Conservation (phyloP, 2,329 filamentous ascomycete genomes). For the Curvularia lunata region DNA sequence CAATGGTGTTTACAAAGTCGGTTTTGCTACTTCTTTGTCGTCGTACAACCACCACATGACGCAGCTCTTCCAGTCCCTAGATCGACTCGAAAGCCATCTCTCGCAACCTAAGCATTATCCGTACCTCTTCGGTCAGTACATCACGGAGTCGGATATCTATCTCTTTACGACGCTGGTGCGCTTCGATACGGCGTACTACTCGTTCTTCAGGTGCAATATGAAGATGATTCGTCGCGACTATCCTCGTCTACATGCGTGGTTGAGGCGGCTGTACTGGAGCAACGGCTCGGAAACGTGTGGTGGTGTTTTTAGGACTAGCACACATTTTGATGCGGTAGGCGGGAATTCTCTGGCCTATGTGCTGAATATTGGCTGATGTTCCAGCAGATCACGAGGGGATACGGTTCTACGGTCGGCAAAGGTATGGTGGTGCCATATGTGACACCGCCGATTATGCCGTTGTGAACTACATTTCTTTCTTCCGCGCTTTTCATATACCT, state of each 20-base stretch:
- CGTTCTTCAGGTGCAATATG: slow-evolving; percentile 77
- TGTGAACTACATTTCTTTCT: slow-evolving; percentile 6
- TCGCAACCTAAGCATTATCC: slow-evolving; percentile 58
- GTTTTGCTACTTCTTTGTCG: slow-evolving; percentile 82
- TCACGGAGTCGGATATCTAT: slow-evolving; percentile 58
- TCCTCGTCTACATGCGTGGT: slow-evolving; percentile 78
- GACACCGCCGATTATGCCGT: slow-evolving; percentile 29
- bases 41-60: slow-evolving; percentile 79
- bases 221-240: slow-evolving; percentile 85
- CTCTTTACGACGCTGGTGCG: slow-evolving; percentile 64
- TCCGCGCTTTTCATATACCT: neutral
- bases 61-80: slow-evolving; percentile 76
- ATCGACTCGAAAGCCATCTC: slow-evolving; percentile 77
- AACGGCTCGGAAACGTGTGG: slow-evolving; percentile 33
- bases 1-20: slow-evolving; percentile 65
- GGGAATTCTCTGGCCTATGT: neutral
- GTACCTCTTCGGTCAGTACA: slow-evolving; percentile 73
- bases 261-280: slow-evolving; percentile 85
- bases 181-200: slow-evolving; percentile 61
- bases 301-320: slow-evolving; percentile 40
- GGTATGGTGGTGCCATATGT: slow-evolving; percentile 32
- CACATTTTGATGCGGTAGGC: slow-evolving; percentile 36
- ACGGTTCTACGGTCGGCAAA: slow-evolving; percentile 34
- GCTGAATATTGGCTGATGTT: slow-evolving; percentile 6
- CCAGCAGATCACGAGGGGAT: slow-evolving; percentile 39